Evolutionary conservation across 169 alveolate genomes (phyloP), one percentile per base, ranked within the genome.

Genomic region (Ichthyophthirius multifiliis): DNA sequence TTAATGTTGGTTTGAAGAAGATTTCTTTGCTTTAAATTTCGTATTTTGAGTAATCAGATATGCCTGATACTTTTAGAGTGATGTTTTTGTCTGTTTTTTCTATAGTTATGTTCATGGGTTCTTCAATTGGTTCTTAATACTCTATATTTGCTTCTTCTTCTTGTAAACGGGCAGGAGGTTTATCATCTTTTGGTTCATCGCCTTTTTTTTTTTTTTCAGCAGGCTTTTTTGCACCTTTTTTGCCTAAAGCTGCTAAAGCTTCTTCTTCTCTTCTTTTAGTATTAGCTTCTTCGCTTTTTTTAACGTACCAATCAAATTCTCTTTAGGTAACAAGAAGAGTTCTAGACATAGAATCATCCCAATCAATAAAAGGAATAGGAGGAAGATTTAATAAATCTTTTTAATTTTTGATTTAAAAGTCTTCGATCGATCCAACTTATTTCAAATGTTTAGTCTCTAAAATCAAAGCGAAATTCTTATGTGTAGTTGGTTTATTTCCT

Each of bases 1-100:
- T 95, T 27, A 94, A 88, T 2, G 99, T 97, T 12, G 96, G 94
- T 32, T 92, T 95, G 91, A 97, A 97, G 67, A 82, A 86, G 39
- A 96, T 86, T 67, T 87, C 89, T 83, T 88, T 85, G 3, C 86
- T 65, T 18, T 90, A 91, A 43, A 97, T 85, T 75, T 92, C 96
- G 86, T 95, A 96, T 71, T 93, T 94, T 31, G 96, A 96, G 67
- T 87, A 87, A 83, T 97, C 99, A 45, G 96, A 86, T 1, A 90
- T 82, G 5, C 91, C 97, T 9, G 96, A 76, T 62, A 92, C 89
- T 78, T 87, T 88, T 9, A 97, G 83, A 9, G 96, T 90, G 41
- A 94, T 84, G 43, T 89, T 85, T 44, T 88, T 87, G 55, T 90
- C 96, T 23, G 93, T 82, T 65, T 94, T 96, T 34, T 91, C 95